Evolutionary conservation across 305 asterid genomes (phyloP).

Genomic region (Rubia balearica): DNA sequence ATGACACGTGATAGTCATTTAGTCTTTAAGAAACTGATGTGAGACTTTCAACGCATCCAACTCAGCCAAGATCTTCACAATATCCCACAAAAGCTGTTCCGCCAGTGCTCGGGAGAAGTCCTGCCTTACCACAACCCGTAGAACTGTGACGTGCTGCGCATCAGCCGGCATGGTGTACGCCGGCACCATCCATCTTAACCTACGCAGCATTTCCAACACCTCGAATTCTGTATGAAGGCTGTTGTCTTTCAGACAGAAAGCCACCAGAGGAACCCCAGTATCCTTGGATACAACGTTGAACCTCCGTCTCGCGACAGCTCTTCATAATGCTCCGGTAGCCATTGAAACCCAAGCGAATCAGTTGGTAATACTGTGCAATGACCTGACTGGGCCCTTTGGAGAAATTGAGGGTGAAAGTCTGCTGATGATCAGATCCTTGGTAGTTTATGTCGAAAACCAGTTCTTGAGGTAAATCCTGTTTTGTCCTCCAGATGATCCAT

Average conservation of each 20-base stretch:
- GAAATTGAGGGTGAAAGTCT: too few relatives aligned
- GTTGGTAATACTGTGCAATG: too few relatives aligned
- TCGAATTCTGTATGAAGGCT: not conserved
- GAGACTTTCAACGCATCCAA: too few relatives aligned
- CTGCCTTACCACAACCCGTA: not conserved
- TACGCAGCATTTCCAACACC: not conserved
- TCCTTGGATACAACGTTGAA: not conserved
- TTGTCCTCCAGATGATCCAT: too few relatives aligned
- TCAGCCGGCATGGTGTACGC: not conserved
- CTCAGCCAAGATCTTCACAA: not conserved
- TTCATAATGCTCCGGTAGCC: not conserved
- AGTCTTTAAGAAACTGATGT: too few relatives aligned
- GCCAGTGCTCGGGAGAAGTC: not conserved
- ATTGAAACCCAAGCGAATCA: not conserved
- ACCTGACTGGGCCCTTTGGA: too few relatives aligned
- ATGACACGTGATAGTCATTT: too few relatives aligned
- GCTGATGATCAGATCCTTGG: too few relatives aligned
- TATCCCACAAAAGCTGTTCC: not conserved
- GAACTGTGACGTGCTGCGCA: not conserved
- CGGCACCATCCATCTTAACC: not conserved
- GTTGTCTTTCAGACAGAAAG: not conserved
- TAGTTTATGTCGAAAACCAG: too few relatives aligned
- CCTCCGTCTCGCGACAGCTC: not conserved
- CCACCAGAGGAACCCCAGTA: not conserved
- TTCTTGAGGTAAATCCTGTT: too few relatives aligned